phyloP scores from a whole-genome alignment of 805 yeast genomes.

The Kockiozyma suomiensis region DNA sequence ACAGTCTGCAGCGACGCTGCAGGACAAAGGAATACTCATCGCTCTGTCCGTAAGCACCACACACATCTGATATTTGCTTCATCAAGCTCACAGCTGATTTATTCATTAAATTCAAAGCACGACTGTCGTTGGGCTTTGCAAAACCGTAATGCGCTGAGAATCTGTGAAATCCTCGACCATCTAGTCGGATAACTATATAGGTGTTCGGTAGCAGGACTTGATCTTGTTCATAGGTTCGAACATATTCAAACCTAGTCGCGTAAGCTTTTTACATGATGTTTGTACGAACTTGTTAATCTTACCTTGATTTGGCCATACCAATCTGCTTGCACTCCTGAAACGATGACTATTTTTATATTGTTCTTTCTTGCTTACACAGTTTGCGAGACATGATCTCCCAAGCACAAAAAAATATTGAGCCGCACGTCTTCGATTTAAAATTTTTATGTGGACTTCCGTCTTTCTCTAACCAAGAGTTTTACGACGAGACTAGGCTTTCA shows the following conservation, averaged over 20 bases:
- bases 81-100: conserved; percentile 70
- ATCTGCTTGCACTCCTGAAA: not conserved
- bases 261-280: not conserved
- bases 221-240: conserved; percentile 75
- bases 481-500: not conserved
- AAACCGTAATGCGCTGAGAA: conserved; percentile 74
- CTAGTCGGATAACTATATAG: conserved; percentile 80
- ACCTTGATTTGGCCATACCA: conserved; percentile 33
- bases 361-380: not conserved
- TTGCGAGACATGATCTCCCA: not conserved
- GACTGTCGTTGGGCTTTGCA: conserved; percentile 80
- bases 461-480: not conserved
- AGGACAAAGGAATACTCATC: conserved; percentile 91
- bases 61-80: conserved; percentile 66
- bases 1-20: conserved; percentile 62
- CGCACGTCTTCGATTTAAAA: conserved; percentile 12
- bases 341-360: not conserved
- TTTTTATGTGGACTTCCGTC: not conserved
- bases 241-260: conserved; percentile 70
- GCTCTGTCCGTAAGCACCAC: conserved; percentile 89
- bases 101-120: conserved; percentile 82
- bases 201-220: conserved; percentile 74
- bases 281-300: too few relatives aligned
- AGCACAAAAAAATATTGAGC: conserved; percentile 3
- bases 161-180: conserved; percentile 89